phyloP scores from a whole-genome alignment of 2,329 filamentous ascomycete genomes.

The Dactylellina leptospora region DNA sequence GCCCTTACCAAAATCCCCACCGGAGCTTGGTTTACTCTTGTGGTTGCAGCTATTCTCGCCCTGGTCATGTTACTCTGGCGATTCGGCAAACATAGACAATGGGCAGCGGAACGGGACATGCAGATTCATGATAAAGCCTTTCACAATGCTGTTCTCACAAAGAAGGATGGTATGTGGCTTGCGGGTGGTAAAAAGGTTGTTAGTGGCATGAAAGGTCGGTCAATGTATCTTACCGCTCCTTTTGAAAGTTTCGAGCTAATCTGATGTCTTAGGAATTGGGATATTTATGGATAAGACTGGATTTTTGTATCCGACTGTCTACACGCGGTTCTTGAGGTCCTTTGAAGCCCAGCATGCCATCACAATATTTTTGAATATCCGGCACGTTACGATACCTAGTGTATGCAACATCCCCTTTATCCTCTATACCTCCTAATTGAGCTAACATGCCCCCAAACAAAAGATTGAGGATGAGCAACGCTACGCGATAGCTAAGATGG shows the following conservation, averaged over 20 bases:
- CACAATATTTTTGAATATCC: slow-evolving; percentile 78
- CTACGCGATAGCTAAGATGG: slow-evolving; percentile 62
- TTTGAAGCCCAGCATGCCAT: slow-evolving; percentile 74
- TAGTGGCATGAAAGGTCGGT: slow-evolving; percentile 40
- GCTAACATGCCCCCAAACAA: slow-evolving; percentile 47
- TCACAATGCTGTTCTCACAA: slow-evolving; percentile 39
- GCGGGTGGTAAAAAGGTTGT: slow-evolving; percentile 32
- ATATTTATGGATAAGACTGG: slow-evolving; percentile 83
- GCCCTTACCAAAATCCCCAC: slow-evolving; percentile 76
- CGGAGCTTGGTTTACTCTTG: slow-evolving; percentile 80
- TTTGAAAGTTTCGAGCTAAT: slow-evolving; percentile 33
- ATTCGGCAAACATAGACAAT: slow-evolving; percentile 80
- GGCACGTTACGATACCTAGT: slow-evolving; percentile 62
- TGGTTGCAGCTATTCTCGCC: slow-evolving; percentile 71
- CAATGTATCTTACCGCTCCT: neutral
- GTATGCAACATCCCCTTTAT: neutral
- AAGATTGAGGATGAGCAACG: slow-evolving; percentile 61
- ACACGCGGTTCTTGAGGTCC: slow-evolving; percentile 77
- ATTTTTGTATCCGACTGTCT: slow-evolving; percentile 71
- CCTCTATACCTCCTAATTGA: neutral
- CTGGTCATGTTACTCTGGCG: slow-evolving; percentile 77
- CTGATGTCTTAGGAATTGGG: slow-evolving; percentile 66
- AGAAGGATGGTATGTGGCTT: slow-evolving; percentile 39
- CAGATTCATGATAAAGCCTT: slow-evolving; percentile 47
- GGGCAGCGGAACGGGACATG: slow-evolving; percentile 69